phyloP scores from a whole-genome alignment of 129 eudicot species.

The Logfia minima region DNA sequence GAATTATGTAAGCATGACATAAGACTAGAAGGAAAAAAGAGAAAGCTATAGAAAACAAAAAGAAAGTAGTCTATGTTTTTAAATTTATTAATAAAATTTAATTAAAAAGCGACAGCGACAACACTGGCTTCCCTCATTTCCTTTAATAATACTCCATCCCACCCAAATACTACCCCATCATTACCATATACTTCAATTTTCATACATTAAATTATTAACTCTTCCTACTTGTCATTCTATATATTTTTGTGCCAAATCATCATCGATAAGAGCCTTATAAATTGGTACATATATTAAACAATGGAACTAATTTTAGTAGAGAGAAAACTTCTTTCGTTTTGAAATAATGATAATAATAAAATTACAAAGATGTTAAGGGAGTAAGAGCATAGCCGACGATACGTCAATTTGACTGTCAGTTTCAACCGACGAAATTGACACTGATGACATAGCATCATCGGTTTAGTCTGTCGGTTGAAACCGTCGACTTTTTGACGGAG shows the following conservation, averaged over 20 bases:
- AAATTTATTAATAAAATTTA: slow-evolving; percentile 20
- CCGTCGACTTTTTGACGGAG: too few species aligned
- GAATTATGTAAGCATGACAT: slow-evolving; percentile 30
- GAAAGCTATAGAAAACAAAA: slow-evolving; percentile 23
- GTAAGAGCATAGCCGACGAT: too few species aligned
- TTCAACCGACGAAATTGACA: too few species aligned
- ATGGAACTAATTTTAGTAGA: too few species aligned
- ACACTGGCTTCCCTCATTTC: slow-evolving; percentile 33
- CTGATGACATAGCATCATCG: too few species aligned
- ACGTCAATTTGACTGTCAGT: too few species aligned
- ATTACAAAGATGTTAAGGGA: too few species aligned
- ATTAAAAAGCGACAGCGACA: slow-evolving; percentile 32
- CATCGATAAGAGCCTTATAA: not conserved
- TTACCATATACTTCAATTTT: slow-evolving; percentile 26
- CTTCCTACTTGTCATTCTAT: slow-evolving; percentile 22
- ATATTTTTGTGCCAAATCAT: not conserved
- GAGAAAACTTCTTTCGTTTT: too few species aligned
- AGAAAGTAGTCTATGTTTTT: slow-evolving; percentile 21
- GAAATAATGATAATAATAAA: too few species aligned
- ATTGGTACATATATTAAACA: not conserved
- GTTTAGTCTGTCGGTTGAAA: too few species aligned
- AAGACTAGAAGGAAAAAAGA: not conserved
- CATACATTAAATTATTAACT: slow-evolving; percentile 30
- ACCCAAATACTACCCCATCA: slow-evolving; percentile 39
- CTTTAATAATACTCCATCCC: slow-evolving; percentile 46